These are phyloP conservation scores for Neophaeococcomyces aloes DNA, from an alignment of 2,329 filamentous ascomycete genomes.

Conservation along the genomic window DNA sequence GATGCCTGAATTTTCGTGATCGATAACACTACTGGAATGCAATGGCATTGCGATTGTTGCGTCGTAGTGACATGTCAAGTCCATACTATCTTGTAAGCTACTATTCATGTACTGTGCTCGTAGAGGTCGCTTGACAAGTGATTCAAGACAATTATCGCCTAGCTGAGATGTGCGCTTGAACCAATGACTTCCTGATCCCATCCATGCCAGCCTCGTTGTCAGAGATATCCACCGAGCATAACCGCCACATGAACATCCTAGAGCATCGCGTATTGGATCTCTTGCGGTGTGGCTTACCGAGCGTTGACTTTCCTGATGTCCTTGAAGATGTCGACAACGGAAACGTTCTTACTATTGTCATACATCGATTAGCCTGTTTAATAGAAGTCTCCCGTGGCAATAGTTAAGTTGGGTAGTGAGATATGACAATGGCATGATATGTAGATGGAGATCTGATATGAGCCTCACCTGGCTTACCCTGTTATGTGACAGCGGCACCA, in stretches of 20 bases:
- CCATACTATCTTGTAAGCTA: slow-evolving; percentile 40
- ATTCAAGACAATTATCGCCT: not conserved
- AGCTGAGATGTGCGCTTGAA: slow-evolving; percentile 35
- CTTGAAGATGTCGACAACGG: slow-evolving; percentile 33
- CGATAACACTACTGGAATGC: too few species aligned
- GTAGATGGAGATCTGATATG: slow-evolving; percentile 31
- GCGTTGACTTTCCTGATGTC: slow-evolving; percentile 37
- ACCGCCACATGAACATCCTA: slow-evolving; percentile 33
- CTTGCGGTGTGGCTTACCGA: slow-evolving; percentile 40
- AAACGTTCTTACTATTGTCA: slow-evolving; percentile 28
- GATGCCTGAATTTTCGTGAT: too few species aligned
- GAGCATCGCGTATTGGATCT: slow-evolving; percentile 35
- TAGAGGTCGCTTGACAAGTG: slow-evolving; percentile 26
- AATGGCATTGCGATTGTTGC: slow-evolving; percentile 41
- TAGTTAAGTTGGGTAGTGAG: slow-evolving; percentile 23
- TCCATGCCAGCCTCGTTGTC: slow-evolving; percentile 23
- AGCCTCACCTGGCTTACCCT: slow-evolving; percentile 28
- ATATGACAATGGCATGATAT: slow-evolving; percentile 30
- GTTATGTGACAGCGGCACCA: slow-evolving; percentile 23
- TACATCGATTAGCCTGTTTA: slow-evolving; percentile 35
- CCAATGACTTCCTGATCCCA: slow-evolving; percentile 29
- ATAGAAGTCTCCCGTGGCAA: slow-evolving; percentile 32
- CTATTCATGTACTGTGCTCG: slow-evolving; percentile 25
- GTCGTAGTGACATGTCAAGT: slow-evolving; percentile 38
- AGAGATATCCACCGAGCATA: slow-evolving; percentile 33